Percentiles rank a stretch among this genome's conserved stretches.
phyloP scores from a whole-genome alignment of 306 rosid genomes.

The Citrullus colocynthis region DNA sequence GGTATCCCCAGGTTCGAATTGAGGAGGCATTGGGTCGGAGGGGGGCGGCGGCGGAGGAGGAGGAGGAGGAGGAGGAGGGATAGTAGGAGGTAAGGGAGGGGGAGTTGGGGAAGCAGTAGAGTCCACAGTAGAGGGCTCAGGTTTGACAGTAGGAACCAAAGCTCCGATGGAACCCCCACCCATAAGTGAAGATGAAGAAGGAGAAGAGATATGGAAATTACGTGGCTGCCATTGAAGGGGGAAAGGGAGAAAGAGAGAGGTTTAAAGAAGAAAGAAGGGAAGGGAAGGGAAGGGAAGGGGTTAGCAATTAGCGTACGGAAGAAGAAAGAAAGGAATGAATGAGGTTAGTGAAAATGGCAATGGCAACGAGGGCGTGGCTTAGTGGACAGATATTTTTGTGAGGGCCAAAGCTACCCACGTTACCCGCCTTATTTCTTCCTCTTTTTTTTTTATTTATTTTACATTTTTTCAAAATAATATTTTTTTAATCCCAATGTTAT shows the following conservation, averaged over 20 bases:
- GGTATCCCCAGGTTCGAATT: neutral
- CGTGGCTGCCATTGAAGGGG: neutral
- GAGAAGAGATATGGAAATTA: neutral
- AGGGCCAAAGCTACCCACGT: conserved; percentile 17
- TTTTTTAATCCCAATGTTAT: neutral
- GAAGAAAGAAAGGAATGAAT: neutral
- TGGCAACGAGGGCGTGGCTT: neutral
- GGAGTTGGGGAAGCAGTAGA: neutral
- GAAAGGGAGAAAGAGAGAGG: neutral
- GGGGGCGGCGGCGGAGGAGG: neutral
- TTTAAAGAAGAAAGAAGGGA: neutral
- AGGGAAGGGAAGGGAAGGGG: neutral
- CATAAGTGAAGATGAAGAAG: conserved; percentile 6
- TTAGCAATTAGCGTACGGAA: neutral
- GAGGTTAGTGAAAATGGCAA: neutral
- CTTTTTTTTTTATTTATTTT: neutral
- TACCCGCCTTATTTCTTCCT: neutral
- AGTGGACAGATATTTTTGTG: conserved; percentile 3
- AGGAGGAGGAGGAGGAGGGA: neutral
- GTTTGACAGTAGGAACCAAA: conserved; percentile 21
- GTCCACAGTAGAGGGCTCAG: conserved; percentile 7
- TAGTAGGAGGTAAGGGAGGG: neutral
- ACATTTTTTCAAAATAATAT: neutral
- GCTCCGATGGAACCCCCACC: conserved; percentile 24
- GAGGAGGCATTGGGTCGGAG: neutral